Percentiles rank a stretch among this genome's conserved stretches.
Evolutionary conservation across 2,329 filamentous ascomycete genomes (phyloP).

Genomic region (Macrophomina phaseolina): DNA sequence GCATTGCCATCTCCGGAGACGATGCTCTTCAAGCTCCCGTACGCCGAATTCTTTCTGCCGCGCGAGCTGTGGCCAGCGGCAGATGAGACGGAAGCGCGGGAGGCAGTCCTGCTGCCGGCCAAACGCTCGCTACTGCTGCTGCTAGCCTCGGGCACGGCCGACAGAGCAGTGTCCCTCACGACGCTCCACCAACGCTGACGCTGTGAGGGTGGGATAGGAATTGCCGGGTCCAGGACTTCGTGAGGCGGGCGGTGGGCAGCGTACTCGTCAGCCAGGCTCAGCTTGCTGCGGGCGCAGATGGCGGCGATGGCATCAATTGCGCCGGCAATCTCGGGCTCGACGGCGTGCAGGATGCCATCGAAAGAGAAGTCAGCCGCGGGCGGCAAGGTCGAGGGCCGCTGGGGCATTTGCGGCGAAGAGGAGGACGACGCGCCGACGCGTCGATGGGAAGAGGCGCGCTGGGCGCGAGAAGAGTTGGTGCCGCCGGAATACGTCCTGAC

Average conservation of each 20-base stretch:
- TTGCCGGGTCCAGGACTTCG: constrained; percentile 53
- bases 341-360: constrained; percentile 60
- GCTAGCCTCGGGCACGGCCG: constrained; percentile 55
- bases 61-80: constrained; percentile 24
- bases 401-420: constrained; percentile 24
- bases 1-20: constrained; percentile 28
- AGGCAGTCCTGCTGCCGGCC: constrained; percentile 31
- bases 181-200: constrained; percentile 39
- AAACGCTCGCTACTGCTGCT: constrained; percentile 52
- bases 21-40: constrained; percentile 31
- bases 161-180: constrained; percentile 48
- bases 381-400: constrained; percentile 43
- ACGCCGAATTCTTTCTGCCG: constrained; percentile 29
- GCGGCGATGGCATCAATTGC: constrained; percentile 68
- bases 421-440: neutral
- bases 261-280: constrained; percentile 68
- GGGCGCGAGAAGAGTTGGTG: neutral
- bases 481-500: constrained; percentile 48
- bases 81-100: constrained; percentile 14
- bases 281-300: constrained; percentile 65
- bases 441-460: constrained; percentile 7
- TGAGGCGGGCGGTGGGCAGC: constrained; percentile 66
- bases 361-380: constrained; percentile 61
- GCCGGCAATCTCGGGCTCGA: constrained; percentile 63
- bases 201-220: constrained; percentile 33